Evolutionary conservation across 257 asterid species (phyloP), one percentile per base, ranked within the genome.

Genomic region (Nicotiana attenuata): DNA sequence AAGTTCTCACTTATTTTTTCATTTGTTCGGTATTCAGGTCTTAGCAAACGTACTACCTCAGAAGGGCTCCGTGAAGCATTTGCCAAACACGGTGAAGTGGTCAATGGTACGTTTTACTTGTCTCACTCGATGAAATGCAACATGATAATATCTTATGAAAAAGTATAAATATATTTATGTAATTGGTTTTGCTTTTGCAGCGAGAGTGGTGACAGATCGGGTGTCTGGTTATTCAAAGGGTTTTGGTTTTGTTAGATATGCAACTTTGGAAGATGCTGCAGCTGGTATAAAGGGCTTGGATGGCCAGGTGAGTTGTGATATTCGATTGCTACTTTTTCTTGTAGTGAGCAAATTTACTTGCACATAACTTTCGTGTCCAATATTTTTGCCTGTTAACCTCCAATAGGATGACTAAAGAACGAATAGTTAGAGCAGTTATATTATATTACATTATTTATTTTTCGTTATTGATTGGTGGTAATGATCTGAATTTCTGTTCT

Each of bases 181-280:
- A 10, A 26, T 19, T 67, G 9, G 56, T 65, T 82, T 20, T 77
- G 80, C 10, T 86, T 80, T 79, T 91, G 92, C 90, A 95, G 99
- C 99, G 22, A 92, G 73, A 88, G 97, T 95, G 85, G 95, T 91
- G 89, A 87, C 91, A 61, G 99, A 95, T 85, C 93, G 94, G 59
- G 90, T 80, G 35, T 87, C 93, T 77, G 98, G 98, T 55, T 93
- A 83, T 87, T 95, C 99, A n/a, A 95, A 87, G 90, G 97, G 99
- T 57, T 95, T 88, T 64, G 99, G 99, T 80, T 95, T 92, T 80
- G 98, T 95, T 61, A 87, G 78, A 77, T 95, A 95, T 84, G 88
- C 91, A 78, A 87, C 97, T 20, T 0, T 92, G 76, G 91, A 90
- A 64, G 95, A 90, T 1, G 97, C 99, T 81, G 94, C 33, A 80